Percentiles rank a stretch among this genome's conserved stretches.
These are phyloP conservation scores for Rhizophora mangle DNA, from an alignment of 345 rosid genomes.

Conservation along the genomic window DNA sequence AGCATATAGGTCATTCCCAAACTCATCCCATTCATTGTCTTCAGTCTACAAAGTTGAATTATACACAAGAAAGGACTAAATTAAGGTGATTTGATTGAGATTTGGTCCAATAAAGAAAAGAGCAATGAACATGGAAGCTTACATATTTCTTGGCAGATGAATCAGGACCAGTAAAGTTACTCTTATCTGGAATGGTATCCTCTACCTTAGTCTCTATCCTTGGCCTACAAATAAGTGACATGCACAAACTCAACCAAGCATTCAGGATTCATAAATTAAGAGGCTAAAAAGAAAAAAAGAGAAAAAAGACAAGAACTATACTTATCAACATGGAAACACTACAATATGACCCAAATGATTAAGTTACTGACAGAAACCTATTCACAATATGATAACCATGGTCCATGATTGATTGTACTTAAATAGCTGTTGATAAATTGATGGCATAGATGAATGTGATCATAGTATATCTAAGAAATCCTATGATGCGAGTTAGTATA, in stretches of 20 bases:
- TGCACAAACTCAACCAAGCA: slow-evolving; percentile 24
- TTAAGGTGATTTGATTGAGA: not conserved
- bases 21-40: slow-evolving; percentile 90
- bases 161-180: slow-evolving; percentile 44
- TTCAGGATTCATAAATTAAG: slow-evolving; percentile 12
- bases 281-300: not conserved
- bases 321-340: not conserved
- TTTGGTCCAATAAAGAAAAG: not conserved
- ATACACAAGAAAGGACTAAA: not conserved
- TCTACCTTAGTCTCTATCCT: slow-evolving; percentile 52
- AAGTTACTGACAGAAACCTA: not conserved
- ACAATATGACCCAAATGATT: not conserved
- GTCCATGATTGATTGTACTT: not conserved
- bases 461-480: not conserved
- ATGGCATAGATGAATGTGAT: not conserved
- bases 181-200: slow-evolving; percentile 45
- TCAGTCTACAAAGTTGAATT: slow-evolving; percentile 48
- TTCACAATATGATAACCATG: not conserved
- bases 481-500: slow-evolving; percentile 16
- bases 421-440: not conserved
- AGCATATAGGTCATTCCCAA: slow-evolving; percentile 90
- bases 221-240: slow-evolving; percentile 53
- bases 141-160: slow-evolving; percentile 61
- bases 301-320: slow-evolving; percentile 1
- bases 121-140: slow-evolving; percentile 22